Evolutionary conservation across 2,329 filamentous ascomycete species (phyloP).

Genomic region (Atkinsonella hypoxylon): DNA sequence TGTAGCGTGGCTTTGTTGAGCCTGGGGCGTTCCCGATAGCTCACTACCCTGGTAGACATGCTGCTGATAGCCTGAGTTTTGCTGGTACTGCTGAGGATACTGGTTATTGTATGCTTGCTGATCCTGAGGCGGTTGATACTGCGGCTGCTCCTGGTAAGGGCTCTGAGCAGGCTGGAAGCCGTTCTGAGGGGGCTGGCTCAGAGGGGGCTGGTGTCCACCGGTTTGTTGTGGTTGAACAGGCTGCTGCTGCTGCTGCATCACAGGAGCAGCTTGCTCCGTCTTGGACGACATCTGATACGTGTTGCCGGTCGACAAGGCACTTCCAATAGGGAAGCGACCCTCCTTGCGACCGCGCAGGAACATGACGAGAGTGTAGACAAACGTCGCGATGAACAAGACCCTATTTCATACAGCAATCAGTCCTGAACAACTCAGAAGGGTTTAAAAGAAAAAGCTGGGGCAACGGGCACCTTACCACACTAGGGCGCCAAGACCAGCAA

Average conservation of each 20-base stretch:
- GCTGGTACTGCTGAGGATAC: not conserved
- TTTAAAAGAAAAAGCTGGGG: not conserved
- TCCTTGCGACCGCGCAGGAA: slow-evolving; percentile 27
- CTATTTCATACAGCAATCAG: slow-evolving; percentile 12
- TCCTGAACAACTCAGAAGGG: no score
- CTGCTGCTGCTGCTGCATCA: slow-evolving; percentile 12
- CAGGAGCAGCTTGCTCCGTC: slow-evolving; percentile 10
- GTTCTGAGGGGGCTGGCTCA: slow-evolving; percentile 15
- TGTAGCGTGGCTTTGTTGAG: slow-evolving; percentile 11
- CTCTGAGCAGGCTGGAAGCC: slow-evolving; percentile 13
- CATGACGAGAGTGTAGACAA: slow-evolving; percentile 23
- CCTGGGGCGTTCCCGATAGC: not conserved
- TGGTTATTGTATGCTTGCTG: slow-evolving; percentile 9
- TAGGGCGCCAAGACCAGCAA: slow-evolving; percentile 32
- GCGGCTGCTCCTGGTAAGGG: slow-evolving; percentile 18
- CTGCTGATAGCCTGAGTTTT: slow-evolving; percentile 9
- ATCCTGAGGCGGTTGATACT: slow-evolving; percentile 13
- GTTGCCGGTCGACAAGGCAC: slow-evolving; percentile 5
- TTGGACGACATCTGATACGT: slow-evolving; percentile 24
- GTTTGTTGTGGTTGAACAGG: slow-evolving; percentile 10
- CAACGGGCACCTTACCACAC: slow-evolving; percentile 22
- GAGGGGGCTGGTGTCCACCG: slow-evolving; percentile 7
- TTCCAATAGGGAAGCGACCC: slow-evolving; percentile 20
- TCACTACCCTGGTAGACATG: slow-evolving; percentile 9
- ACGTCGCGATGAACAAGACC: slow-evolving; percentile 26